phyloP scores from a whole-genome alignment of 2,329 filamentous ascomycete genomes.

The Penicillium janthinellum region DNA sequence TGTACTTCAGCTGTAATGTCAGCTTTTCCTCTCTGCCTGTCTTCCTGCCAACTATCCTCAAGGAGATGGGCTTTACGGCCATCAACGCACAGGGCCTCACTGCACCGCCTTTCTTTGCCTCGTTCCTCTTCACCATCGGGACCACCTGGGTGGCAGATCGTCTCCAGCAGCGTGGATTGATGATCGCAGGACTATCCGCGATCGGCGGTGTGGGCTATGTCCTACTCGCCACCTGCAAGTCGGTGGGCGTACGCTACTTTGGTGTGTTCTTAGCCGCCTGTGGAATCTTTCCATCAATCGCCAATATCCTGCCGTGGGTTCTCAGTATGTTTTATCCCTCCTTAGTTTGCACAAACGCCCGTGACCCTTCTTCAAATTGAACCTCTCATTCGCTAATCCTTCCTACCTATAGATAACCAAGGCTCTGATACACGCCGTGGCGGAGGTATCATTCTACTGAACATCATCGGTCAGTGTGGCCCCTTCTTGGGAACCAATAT shows the following conservation, averaged over 20 bases:
- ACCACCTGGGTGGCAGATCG: constrained; percentile 68
- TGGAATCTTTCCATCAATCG: constrained; percentile 68
- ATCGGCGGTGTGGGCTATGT: constrained; percentile 66
- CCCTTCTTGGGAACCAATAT: constrained; percentile 65
- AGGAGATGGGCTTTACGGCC: constrained; percentile 67
- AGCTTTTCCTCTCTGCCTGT: constrained; percentile 67
- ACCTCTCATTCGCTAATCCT: not conserved
- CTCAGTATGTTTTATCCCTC: constrained; percentile 45
- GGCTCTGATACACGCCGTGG: constrained; percentile 69
- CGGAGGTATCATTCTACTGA: constrained; percentile 66
- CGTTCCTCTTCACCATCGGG: constrained; percentile 63
- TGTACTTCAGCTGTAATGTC: constrained; percentile 65
- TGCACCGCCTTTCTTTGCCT: constrained; percentile 69
- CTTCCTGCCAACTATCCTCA: constrained; percentile 65
- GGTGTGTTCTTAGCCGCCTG: constrained; percentile 59
- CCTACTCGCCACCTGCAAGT: constrained; percentile 61
- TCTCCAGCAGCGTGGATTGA: constrained; percentile 63
- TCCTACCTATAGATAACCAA: constrained; percentile 60
- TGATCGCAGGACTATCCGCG: constrained; percentile 59
- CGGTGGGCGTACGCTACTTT: constrained; percentile 53
- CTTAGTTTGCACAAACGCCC: not conserved
- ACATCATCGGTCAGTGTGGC: constrained; percentile 67
- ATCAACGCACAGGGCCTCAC: constrained; percentile 72
- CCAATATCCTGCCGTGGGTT: constrained; percentile 71
- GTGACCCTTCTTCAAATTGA: not conserved